Percentiles rank a stretch among this genome's conserved stretches.
phyloP scores from a whole-genome alignment of 2,329 filamentous ascomycete species.

The Magnaporthiopsis rhizophila region DNA sequence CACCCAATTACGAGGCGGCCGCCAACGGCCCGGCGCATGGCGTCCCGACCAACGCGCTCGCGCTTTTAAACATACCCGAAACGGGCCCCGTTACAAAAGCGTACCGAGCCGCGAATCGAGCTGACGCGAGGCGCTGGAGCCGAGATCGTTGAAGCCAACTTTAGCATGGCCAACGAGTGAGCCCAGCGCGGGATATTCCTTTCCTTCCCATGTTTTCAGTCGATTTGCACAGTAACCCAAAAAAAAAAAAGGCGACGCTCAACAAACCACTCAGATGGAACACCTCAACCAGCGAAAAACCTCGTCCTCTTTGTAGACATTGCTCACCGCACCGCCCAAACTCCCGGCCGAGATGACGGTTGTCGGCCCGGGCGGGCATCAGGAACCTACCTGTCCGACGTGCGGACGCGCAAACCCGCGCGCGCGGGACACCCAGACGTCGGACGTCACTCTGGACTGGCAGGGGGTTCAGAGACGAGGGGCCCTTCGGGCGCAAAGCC shows the following conservation, averaged over 20 bases:
- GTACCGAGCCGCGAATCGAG: constrained; percentile 46
- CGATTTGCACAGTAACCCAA: too few relatives aligned
- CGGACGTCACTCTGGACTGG: constrained; percentile 43
- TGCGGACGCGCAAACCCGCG: constrained; percentile 43
- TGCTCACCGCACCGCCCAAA: constrained; percentile 43
- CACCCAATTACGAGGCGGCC: constrained; percentile 54
- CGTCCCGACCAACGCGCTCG: constrained; percentile 52
- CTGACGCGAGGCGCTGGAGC: constrained; percentile 48
- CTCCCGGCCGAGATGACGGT: constrained; percentile 48
- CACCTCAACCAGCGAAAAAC: not conserved
- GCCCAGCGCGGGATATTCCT: too few relatives aligned
- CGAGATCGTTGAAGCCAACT: constrained; percentile 30
- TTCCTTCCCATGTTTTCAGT: too few relatives aligned
- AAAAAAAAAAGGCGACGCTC: too few relatives aligned
- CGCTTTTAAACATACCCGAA: constrained; percentile 11
- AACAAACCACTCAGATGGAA: not conserved
- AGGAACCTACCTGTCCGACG: constrained; percentile 41
- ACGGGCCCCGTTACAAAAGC: constrained; percentile 28
- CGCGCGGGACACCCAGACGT: constrained; percentile 45
- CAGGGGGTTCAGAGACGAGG: constrained; percentile 47
- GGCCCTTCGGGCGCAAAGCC: constrained; percentile 46
- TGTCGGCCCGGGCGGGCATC: constrained; percentile 48
- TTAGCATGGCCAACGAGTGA: constrained; percentile 35
- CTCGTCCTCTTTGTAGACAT: constrained; percentile 43
- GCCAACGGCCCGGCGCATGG: too few relatives aligned